Percentiles rank a stretch among this genome's conserved stretches.
Evolutionary conservation across 73 alveolate species (phyloP).

Genomic region (Uronychia binucleata): DNA sequence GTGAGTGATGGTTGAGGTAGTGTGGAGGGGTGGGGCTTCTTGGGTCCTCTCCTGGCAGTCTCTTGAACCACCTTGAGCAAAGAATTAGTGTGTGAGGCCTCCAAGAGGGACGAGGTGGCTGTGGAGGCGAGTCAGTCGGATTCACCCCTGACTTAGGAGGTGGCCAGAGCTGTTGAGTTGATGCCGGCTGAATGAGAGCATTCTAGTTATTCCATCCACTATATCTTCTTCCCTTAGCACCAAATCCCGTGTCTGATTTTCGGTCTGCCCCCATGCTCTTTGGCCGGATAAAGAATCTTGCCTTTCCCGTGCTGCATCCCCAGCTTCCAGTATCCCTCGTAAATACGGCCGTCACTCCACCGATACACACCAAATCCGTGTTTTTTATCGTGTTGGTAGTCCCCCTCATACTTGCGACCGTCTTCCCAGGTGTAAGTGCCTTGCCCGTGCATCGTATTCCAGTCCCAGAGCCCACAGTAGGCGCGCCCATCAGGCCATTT

Average conservation of each 20-base stretch:
- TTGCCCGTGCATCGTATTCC: constrained; percentile 61
- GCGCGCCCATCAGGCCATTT: constrained; percentile 65
- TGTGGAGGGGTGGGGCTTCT: too few species aligned
- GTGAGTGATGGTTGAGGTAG: too few species aligned
- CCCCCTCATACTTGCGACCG: constrained; percentile 71
- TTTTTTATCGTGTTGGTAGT: constrained; percentile 56
- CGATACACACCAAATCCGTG: constrained; percentile 71
- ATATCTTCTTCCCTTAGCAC: not conserved
- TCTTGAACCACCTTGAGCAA: too few species aligned
- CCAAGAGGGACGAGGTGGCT: too few species aligned
- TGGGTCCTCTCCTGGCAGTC: too few species aligned
- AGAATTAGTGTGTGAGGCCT: too few species aligned
- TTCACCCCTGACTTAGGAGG: too few species aligned
- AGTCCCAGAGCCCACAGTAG: constrained; percentile 59
- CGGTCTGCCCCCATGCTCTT: too few species aligned
- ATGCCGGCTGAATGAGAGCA: too few species aligned
- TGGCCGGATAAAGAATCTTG: constrained; percentile 2
- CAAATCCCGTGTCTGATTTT: not conserved
- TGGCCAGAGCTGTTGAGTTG: too few species aligned
- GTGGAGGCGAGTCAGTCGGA: too few species aligned
- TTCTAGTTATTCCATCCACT: not conserved
- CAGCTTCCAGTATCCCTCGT: constrained; percentile 80
- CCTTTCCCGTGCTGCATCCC: constrained; percentile 82
- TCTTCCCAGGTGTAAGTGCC: constrained; percentile 73
- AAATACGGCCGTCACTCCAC: constrained; percentile 78